Evolutionary conservation across 1,284 basidiomycete species (phyloP), one percentile per base, ranked within the genome.

Genomic region (Leccinum subrobustum): DNA sequence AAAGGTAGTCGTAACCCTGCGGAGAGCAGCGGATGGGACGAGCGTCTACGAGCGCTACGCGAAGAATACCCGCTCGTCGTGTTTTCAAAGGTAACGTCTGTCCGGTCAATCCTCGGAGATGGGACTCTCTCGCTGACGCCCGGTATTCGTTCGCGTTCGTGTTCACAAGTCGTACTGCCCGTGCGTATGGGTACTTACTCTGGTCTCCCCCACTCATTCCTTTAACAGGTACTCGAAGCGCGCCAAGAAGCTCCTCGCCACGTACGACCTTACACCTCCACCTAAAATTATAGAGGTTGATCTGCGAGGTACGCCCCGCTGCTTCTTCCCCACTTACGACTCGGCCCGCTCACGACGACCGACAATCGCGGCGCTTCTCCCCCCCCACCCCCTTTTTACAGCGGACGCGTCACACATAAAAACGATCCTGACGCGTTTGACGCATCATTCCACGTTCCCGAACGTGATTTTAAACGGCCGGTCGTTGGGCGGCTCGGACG

Each of bases 241-340:
- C 48, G 88, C 89, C n/a, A 92, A 93, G 70, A 77, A 76, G 18
- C 79, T 94, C 14, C 78, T 95, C 2, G 77, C 79, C 33, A 75
- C 76, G 3, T 92, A 92, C 71, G 76, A 85, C 31, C 82, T 94
- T 37, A 71, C 77, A 6, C 93, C 93, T 0, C 70, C 83, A 1
- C 90, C 92, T 0, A 83, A 82, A 61, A 75, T 93, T 51, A 76
- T 94, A 25, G 91, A 94, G 70, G 85, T 93, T 18, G 90, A 93
- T 71, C 68, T 84, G 9, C 82, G 92, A 72, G 79, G 89, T 86
- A 25, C 2, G 58, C 51, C 25, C 51, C 14, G 23, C 23, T 48
- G 25, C 23, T 50, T n/a, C 12, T 50, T 50, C 18, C 18, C 42
- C 42, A 42, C n/a, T 50, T 3, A 31, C 29, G 25, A 50, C 20